phyloP scores from a whole-genome alignment of 169 alveolate species.

The Eimeria nieschulzi region DNA sequence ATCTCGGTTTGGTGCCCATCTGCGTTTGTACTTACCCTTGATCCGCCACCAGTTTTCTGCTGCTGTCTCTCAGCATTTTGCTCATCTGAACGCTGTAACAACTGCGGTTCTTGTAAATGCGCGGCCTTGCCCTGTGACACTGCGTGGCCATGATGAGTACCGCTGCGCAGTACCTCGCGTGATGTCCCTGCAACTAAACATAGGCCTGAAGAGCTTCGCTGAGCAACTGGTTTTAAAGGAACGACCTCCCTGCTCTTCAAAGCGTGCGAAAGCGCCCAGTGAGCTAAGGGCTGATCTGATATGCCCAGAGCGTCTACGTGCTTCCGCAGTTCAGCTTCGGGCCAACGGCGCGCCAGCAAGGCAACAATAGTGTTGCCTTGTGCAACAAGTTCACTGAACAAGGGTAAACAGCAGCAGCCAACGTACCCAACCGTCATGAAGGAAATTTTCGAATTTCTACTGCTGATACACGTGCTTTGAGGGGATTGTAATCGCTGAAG shows the following conservation, averaged over 20 bases:
- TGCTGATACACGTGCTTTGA: background rate
- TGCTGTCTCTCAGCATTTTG: background rate
- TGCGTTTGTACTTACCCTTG: background rate
- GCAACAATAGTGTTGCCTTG: conserved; percentile 64
- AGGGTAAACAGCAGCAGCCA: background rate
- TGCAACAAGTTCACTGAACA: conserved; percentile 43
- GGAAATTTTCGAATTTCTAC: background rate
- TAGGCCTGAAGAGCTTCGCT: background rate
- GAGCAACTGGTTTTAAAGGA: background rate
- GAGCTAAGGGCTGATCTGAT: conserved; percentile 61
- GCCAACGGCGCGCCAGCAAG: conserved; percentile 59
- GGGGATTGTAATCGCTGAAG: background rate
- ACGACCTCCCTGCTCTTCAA: conserved; percentile 25
- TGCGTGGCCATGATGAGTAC: background rate
- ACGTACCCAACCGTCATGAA: background rate
- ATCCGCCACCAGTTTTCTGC: background rate
- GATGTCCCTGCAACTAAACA: background rate
- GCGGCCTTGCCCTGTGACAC: background rate
- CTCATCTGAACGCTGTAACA: conserved; percentile 1
- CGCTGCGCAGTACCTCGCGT: background rate
- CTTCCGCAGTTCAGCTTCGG: conserved; percentile 44
- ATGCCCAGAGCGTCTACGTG: conserved; percentile 52
- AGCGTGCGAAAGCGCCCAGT: conserved; percentile 45
- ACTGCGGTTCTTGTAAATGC: background rate
- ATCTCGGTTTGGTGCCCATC: background rate